A percentile compares a stretch with the other conserved stretches of the same genome.
phyloP scores from a whole-genome alignment of 139 green algal species.

The Auxenochlorella protothecoides region DNA sequence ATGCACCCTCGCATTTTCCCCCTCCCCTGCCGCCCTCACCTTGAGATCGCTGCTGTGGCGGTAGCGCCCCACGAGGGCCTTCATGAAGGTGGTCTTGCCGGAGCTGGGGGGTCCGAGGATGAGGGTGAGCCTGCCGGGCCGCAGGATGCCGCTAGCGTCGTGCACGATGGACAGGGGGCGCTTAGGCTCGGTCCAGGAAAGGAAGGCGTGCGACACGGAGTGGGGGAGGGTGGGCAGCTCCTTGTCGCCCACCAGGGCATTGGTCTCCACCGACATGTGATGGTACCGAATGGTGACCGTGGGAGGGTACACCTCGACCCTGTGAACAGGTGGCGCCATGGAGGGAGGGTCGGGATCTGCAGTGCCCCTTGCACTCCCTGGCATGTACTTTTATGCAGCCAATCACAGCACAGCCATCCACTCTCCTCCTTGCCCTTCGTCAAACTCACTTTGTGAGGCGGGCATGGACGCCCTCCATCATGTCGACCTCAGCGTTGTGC shows the following conservation, averaged over 20 bases:
- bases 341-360: no score
- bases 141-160: constrained; percentile 27
- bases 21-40: not conserved
- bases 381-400: no score
- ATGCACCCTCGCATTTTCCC: not conserved
- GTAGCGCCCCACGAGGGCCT: constrained; percentile 38
- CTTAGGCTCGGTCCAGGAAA: no score
- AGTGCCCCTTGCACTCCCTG: no score
- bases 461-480: not conserved
- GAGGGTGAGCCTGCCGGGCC: constrained; percentile 46
- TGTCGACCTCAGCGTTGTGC: not conserved
- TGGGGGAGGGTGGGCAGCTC: constrained; percentile 40
- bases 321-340: not conserved
- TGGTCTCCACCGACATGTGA: constrained; percentile 43
- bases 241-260: constrained; percentile 43
- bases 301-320: not conserved
- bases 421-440: no score
- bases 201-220: no score
- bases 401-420: no score
- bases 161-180: constrained; percentile 29
- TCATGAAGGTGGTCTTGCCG: constrained; percentile 47
- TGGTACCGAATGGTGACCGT: constrained; percentile 28
- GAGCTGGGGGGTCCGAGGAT: constrained; percentile 51
- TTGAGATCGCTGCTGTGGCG: constrained; percentile 10
- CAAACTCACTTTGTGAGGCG: not conserved